Evolutionary conservation across 192 early-diverging fungal species (phyloP).

Genomic region (Lobosporangium transversale): DNA sequence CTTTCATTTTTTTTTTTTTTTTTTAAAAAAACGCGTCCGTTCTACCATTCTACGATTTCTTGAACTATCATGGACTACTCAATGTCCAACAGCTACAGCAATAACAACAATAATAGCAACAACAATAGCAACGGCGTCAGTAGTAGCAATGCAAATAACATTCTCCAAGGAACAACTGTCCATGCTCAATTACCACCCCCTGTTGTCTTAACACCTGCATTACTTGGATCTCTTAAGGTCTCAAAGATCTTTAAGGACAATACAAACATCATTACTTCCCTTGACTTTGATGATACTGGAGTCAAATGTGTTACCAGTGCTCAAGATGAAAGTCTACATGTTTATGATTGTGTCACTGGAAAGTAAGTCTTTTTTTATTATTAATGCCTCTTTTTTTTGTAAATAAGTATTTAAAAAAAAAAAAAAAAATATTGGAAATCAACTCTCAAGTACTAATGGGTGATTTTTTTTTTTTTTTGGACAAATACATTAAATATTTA

Average conservation of each 20-base stretch:
- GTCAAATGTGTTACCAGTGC: conserved; percentile 81
- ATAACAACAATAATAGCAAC: conserved; percentile 1
- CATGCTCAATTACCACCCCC: conserved; percentile 32
- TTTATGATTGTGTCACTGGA: conserved; percentile 87
- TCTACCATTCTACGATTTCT: no score
- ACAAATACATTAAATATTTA: neutral
- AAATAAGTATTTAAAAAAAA: no score
- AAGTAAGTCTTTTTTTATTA: conserved; percentile 64
- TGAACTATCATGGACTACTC: no score
- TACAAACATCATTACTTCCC: conserved; percentile 74
- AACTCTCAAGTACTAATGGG: no score
- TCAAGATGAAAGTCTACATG: conserved; percentile 85
- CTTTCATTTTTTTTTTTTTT: no score
- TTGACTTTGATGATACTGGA: conserved; percentile 85
- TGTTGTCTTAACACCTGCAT: conserved; percentile 42
- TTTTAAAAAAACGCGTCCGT: neutral
- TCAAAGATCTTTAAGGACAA: conserved; percentile 85
- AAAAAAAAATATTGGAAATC: no score
- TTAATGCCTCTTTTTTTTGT: no score
- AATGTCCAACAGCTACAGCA: no score
- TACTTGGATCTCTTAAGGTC: conserved; percentile 54
- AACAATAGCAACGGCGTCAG: neutral
- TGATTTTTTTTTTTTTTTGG: no score
- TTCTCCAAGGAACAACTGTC: neutral
- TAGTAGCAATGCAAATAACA: neutral